These are phyloP conservation scores for Thermoascus crustaceus DNA, from an alignment of 2,329 filamentous ascomycete species.

Conservation along the genomic window DNA sequence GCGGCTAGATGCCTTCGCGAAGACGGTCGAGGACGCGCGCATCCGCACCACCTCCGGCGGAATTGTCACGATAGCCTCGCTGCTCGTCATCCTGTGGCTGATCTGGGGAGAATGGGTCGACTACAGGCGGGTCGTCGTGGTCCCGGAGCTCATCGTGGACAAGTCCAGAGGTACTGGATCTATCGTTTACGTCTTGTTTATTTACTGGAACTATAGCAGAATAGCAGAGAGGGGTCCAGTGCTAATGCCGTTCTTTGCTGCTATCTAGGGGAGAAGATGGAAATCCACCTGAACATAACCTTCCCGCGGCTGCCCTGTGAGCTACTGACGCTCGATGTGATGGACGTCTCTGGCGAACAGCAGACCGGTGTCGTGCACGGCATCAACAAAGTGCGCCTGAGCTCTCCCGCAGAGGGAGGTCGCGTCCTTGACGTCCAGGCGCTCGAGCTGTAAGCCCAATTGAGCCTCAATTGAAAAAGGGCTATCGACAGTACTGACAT, in stretches of 20 bases:
- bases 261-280: slow-evolving; percentile 81
- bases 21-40: slow-evolving; percentile 96
- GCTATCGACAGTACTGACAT: slow-evolving; percentile 3
- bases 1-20: slow-evolving; percentile 95
- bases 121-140: slow-evolving; percentile 75
- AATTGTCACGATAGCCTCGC: slow-evolving; percentile 83
- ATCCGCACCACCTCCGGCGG: slow-evolving; percentile 93
- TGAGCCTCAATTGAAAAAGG: slow-evolving; percentile 5
- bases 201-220: no score
- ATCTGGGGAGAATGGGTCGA: slow-evolving; percentile 94
- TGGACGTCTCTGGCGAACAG: slow-evolving; percentile 97
- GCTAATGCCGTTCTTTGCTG: slow-evolving; percentile 10
- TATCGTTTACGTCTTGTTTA: no score
- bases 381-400: slow-evolving; percentile 79
- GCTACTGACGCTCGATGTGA: slow-evolving; percentile 91
- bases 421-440: slow-evolving; percentile 62
- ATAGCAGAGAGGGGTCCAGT: no score
- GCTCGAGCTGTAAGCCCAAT: slow-evolving; percentile 53
- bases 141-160: slow-evolving; percentile 90
- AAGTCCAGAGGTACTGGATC: slow-evolving; percentile 70
- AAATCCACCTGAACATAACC: slow-evolving; percentile 95
- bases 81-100: slow-evolving; percentile 81
- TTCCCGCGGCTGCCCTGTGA: slow-evolving; percentile 94
- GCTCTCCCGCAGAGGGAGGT: slow-evolving; percentile 64
- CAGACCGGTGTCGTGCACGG: slow-evolving; percentile 92